Evolutionary conservation across 2,329 filamentous ascomycete genomes (phyloP), one percentile per base, ranked within the genome.

Genomic region (Penicillium sp.): DNA sequence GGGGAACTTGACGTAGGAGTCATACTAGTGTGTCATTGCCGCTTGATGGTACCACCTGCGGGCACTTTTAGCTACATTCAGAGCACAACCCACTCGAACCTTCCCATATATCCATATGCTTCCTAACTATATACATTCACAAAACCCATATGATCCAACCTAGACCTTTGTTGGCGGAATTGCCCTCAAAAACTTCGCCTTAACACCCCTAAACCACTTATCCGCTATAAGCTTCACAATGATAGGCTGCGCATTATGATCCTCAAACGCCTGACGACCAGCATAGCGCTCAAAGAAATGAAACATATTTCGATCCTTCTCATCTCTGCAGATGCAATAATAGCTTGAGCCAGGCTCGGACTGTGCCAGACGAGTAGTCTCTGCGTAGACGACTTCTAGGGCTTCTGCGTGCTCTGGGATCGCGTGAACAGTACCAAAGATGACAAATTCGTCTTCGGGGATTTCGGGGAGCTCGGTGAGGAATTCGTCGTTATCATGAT

Each of bases 151-250:
- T 29, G 27, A 11, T 31, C 10, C 9, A 14, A 13, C 13, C 31
- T 33, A 33, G 14, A 33, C 31, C n/a, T 39, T 19, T n/a, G 31
- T 33, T n/a, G 35, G 35, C n/a, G n/a, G 21, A 29, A 59, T 56
- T 8, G 49, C 35, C 21, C 35, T 51, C 48, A 44, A 31, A 46
- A 59, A 59, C 21, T 59, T 59, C 8, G 57, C 57, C 53, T 52
- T 53, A 3, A 59, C 57, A 1, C 53, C 57, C 7, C 22, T 44
- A 3, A 59, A 53, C n/a, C 26, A 59, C 16, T 59, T 46, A 47
- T 59, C 57, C 2, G 19, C 46, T 46, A 59, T 56, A 45, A 59
- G 37, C 26, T 59, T 59, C 41, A 56, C 49, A n/a, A 59, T 59
- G 43, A 59, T 59, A 14, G 57, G 49, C 45, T 59, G 57, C 6